phyloP scores from a whole-genome alignment of 805 yeast species.

The Candida chauliodis region DNA sequence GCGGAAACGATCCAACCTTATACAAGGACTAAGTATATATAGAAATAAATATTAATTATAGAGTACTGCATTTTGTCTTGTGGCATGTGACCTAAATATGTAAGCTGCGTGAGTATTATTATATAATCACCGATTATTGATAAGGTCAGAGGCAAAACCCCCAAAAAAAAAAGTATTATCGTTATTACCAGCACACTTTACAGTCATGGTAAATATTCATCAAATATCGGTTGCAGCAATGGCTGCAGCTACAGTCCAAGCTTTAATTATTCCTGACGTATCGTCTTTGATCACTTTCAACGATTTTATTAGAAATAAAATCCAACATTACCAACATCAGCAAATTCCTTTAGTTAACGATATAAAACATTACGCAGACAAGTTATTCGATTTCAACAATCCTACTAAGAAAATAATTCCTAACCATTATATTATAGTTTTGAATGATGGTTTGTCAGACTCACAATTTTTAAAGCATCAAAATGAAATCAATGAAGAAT shows the following conservation, averaged over 20 bases:
- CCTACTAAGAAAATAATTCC: conserved; percentile 38
- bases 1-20: conserved; percentile 28
- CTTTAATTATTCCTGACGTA: conserved; percentile 6
- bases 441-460: conserved; percentile 58
- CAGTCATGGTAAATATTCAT: conserved; percentile 2
- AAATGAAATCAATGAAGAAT: conserved; percentile 50
- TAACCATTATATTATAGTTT: conserved; percentile 77
- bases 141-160: neutral
- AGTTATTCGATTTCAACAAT: conserved; percentile 3
- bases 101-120: too few species aligned
- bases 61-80: too few species aligned
- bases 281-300: conserved; percentile 1
- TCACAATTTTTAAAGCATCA: conserved; percentile 59
- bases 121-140: neutral
- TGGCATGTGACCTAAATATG: too few species aligned
- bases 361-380: neutral
- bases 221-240: conserved; percentile 1
- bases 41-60: too few species aligned
- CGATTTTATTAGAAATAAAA: conserved; percentile 1
- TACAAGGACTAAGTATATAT: conserved; percentile 16
- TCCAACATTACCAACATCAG: neutral
- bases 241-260: neutral
- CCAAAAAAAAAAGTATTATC: neutral
- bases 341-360: conserved; percentile 2
- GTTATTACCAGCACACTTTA: neutral